Percentiles rank a stretch among this genome's conserved stretches.
These are phyloP conservation scores for Komagataella ulmi DNA, from an alignment of 805 yeast species.

Conservation along the genomic window DNA sequence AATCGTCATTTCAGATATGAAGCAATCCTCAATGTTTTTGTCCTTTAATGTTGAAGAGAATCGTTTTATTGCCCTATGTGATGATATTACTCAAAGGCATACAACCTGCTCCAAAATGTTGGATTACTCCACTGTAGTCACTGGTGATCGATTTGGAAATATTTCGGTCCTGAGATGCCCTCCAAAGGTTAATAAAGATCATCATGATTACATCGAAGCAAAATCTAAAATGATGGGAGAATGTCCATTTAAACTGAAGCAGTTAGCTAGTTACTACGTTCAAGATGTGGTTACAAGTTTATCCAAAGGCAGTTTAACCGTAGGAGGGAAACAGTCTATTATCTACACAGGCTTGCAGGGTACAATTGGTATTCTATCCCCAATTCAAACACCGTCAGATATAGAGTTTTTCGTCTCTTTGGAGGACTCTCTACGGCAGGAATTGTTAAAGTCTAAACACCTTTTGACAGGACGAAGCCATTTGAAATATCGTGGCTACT, in stretches of 20 bases:
- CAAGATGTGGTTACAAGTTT: constrained; percentile 64
- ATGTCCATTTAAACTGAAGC: constrained; percentile 31
- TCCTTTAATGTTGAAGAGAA: constrained; percentile 34
- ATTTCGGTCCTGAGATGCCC: constrained; percentile 55
- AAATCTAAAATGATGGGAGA: constrained; percentile 31
- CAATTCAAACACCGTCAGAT: constrained; percentile 52
- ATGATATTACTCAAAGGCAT: constrained; percentile 58
- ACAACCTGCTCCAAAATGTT: constrained; percentile 45
- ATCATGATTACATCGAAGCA: constrained; percentile 23
- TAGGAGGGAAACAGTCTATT: constrained; percentile 55
- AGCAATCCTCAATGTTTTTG: constrained; percentile 47
- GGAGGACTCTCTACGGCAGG: constrained; percentile 30
- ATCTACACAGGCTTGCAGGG: constrained; percentile 75
- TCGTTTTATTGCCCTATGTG: constrained; percentile 49
- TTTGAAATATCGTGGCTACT: constrained; percentile 58
- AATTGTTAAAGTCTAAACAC: constrained; percentile 16
- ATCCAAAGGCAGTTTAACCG: constrained; percentile 34
- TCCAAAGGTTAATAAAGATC: constrained; percentile 31
- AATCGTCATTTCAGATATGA: constrained; percentile 59
- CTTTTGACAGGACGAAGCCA: constrained; percentile 53
- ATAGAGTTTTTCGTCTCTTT: constrained; percentile 41
- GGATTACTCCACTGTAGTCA: constrained; percentile 65
- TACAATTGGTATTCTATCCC: constrained; percentile 59
- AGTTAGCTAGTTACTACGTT: constrained; percentile 43
- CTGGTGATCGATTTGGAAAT: constrained; percentile 85